Base-by-base conservation (phyloP, 495 filamentous ascomycete species). In the Penicillium flavigenum region DNA sequence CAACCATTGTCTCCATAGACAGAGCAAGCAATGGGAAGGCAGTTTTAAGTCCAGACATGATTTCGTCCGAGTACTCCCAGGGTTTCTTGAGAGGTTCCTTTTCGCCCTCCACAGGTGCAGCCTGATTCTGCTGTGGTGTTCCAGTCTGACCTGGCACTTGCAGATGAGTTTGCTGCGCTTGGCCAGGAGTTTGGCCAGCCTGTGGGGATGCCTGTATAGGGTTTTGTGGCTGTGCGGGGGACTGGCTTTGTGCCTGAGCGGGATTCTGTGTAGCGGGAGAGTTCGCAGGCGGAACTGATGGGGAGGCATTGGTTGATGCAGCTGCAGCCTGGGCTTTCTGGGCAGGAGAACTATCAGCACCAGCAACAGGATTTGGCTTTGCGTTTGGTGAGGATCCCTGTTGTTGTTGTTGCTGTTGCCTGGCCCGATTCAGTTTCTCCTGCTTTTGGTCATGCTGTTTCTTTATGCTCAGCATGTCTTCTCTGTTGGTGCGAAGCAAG, bases 1-100 rank as follows among this genome's bases (percentile, higher is more conserved):
- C 95, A 31, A 96, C 91, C 93, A 99, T 98, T 1, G 92, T 95
- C 75, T 99, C 95, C 92, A 99, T 97, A 2, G 94, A 98, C 34
- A 97, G 76, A 4, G 94, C 93, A 58, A 99, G 86, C 39, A 99
- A 79, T 19, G 95, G 95, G 76, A 97, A 98, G 0, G 92, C 92
- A 14, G 92, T 96, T 77, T 98, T 97, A 46, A 99, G 83, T 29
- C 87, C 86, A 34, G 89, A 88, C 82, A 94, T 91, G 54, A 98
- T 92, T 70, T 98, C 93, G 55, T 99, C 95, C 0, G 90, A 90
- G 63, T 92, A 86, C 66, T 99, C 95, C 94, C 94, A 98, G 2
- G 95, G 86, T 70, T 90, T 91, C 74, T 90, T 90, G 56, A 77
- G 67, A 34, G 78, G 69, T 54, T 81, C 74, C 61, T 75, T 76